phyloP scores from a whole-genome alignment of 2,329 filamentous ascomycete genomes.

The Mycosphaerella sp. region DNA sequence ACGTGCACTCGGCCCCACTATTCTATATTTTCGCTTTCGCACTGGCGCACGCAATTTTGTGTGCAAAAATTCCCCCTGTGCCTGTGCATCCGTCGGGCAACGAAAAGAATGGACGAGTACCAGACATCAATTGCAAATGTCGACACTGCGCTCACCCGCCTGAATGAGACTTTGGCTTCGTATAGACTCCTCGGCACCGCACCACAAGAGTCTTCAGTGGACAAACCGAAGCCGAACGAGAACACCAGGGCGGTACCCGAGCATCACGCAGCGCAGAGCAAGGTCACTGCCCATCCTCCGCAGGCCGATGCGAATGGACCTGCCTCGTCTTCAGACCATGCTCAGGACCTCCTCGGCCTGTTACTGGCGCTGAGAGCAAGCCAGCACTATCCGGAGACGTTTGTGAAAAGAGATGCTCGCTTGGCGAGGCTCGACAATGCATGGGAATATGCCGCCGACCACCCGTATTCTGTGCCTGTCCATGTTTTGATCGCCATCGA shows the following conservation, averaged over 20 bases:
- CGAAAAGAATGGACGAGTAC: slow-evolving; percentile 27
- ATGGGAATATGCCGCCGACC: slow-evolving; percentile 8
- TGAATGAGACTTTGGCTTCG: slow-evolving; percentile 30
- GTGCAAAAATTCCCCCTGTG: neutral
- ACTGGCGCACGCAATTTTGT: neutral
- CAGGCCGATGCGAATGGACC: neutral
- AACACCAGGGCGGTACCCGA: neutral
- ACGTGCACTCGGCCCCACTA: too few species aligned
- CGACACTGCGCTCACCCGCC: slow-evolving; percentile 27
- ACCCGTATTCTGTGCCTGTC: slow-evolving; percentile 22
- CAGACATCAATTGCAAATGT: slow-evolving; percentile 27
- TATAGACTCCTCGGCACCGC: slow-evolving; percentile 22
- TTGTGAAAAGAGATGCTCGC: slow-evolving; percentile 3
- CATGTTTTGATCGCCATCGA: slow-evolving; percentile 57
- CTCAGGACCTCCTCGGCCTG: neutral
- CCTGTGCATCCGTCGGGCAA: neutral
- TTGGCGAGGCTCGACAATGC: slow-evolving; percentile 15
- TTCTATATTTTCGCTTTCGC: neutral
- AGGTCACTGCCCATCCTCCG: neutral
- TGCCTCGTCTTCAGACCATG: neutral
- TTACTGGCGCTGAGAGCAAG: slow-evolving; percentile 11
- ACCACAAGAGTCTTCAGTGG: neutral
- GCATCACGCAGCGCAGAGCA: neutral
- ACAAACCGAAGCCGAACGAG: neutral
- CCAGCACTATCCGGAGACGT: slow-evolving; percentile 15